These are phyloP conservation scores for Tetraselmis striata DNA, from an alignment of 139 green algal genomes.

Conservation along the genomic window DNA sequence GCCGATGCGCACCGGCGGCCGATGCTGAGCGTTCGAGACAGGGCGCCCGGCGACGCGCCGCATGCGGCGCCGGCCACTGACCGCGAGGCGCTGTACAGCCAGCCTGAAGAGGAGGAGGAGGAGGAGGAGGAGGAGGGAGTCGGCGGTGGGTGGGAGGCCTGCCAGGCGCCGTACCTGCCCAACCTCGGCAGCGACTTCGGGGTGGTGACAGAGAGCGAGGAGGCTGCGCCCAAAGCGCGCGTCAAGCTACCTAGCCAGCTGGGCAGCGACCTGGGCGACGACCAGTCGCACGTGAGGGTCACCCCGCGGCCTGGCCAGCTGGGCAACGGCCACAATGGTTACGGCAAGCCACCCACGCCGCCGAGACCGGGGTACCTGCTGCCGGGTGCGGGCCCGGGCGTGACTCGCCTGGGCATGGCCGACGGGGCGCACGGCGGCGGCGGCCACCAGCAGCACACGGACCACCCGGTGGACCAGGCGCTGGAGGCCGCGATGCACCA, in stretches of 20 bases:
- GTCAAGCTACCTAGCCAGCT: background rate
- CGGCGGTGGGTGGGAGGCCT: background rate
- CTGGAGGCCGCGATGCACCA: background rate
- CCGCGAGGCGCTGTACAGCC: background rate
- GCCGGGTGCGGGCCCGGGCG: too few relatives aligned
- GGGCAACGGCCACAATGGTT: too few relatives aligned
- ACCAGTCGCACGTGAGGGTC: background rate
- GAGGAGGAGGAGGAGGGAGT: background rate
- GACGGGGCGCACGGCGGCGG: too few relatives aligned
- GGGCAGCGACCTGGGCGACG: background rate
- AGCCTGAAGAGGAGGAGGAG: background rate
- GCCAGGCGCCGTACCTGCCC: background rate
- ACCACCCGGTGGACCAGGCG: background rate
- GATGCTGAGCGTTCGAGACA: background rate
- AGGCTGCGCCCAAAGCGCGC: background rate
- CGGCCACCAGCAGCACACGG: background rate
- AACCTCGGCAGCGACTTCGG: background rate
- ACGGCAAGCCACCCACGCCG: background rate
- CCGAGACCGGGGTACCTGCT: background rate
- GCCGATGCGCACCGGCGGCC: background rate
- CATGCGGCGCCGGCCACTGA: too few relatives aligned
- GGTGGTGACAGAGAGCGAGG: background rate
- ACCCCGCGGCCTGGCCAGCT: too few relatives aligned
- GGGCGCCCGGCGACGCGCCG: too few relatives aligned
- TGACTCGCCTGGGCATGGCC: background rate